Evolutionary conservation across 2,329 filamentous ascomycete species (phyloP), one percentile per base, ranked within the genome.

Genomic region (Penicillium hesseltinei): DNA sequence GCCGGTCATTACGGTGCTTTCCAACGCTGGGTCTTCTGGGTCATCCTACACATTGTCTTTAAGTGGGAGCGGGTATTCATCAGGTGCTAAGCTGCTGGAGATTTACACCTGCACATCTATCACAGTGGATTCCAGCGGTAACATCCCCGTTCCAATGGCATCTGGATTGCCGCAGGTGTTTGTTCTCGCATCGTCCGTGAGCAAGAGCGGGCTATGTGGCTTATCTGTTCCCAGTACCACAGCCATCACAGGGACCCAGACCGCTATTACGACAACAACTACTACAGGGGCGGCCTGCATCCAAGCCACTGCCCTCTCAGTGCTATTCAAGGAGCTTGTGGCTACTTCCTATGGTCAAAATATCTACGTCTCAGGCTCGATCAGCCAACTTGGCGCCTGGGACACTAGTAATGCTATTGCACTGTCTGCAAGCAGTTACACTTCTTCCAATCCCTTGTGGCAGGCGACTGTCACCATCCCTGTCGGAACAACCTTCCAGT

Each of bases 311-410:
- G 72, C 79, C 0, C 81, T 88, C 7, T 76, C 82, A 0, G 83
- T 91, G 8, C 84, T 84, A 0, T 90, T 91, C 73, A 77, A 84
- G 47, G 84, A 82, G 60, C 67, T 78, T 1, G 84, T 81, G 21
- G 78, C 75, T 1, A 91, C 88, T 0, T 68, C 67, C 2, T 84
- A 71, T 48, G 88, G 88, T 4, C 80, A 91, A 70, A 85, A 80
- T 9, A 80, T 92, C 67, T 88, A 86, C 70, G 71, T 92, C 13
- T 78, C 82, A 0, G 89, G 89, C 19, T 84, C 81, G 54, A 79
- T 81, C 47, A 66, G 78, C 1, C 76, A 81, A 31, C 81, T 92
- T 8, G 88, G 88, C 10, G 79, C 69, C 64, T 91, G 88, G 88
- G 76, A 85, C 58, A 77, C 81, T 0, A 67, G 61, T 43, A 77